phyloP scores from a whole-genome alignment of 495 filamentous ascomycete species.

The Aspergillus bertholletiae region DNA sequence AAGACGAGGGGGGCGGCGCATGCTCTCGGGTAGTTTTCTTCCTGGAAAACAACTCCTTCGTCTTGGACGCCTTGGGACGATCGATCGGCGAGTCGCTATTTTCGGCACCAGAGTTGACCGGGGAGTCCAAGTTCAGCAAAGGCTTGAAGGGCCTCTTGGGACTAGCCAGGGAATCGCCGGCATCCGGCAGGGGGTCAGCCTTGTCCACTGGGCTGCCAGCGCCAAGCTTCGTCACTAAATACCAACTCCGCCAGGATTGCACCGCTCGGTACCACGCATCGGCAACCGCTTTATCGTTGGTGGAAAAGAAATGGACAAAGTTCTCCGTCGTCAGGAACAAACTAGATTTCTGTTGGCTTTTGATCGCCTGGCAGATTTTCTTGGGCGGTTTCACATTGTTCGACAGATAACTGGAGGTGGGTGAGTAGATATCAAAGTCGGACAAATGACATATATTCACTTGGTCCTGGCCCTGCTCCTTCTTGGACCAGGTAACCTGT shows the following conservation, averaged over 20 bases:
- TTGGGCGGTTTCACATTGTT: constrained; percentile 70
- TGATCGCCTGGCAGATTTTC: constrained; percentile 80
- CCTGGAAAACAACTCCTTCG: constrained; percentile 28
- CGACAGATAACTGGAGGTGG: constrained; percentile 59
- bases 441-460: constrained; percentile 79
- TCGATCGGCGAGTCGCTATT: constrained; percentile 15
- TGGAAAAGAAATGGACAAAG: constrained; percentile 89
- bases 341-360: constrained; percentile 86
- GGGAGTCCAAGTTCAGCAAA: constrained; percentile 46
- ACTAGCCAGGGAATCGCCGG: constrained; percentile 16
- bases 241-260: constrained; percentile 86
- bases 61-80: constrained; percentile 10
- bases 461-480: constrained; percentile 51
- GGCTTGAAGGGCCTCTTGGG: constrained; percentile 48
- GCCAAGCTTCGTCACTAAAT: constrained; percentile 65
- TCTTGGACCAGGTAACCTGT: constrained; percentile 73
- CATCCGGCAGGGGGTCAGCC: constrained; percentile 8
- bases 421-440: constrained; percentile 89
- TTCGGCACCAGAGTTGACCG: constrained; percentile 29
- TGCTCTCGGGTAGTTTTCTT: constrained; percentile 38
- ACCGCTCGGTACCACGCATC: constrained; percentile 64
- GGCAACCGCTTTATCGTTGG: constrained; percentile 64
- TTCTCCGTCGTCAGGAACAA: constrained; percentile 80
- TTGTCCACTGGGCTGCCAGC: constrained; percentile 39
- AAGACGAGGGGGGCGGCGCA: constrained; percentile 43